Evolutionary conservation across 805 yeast genomes (phyloP).

Genomic region (Kregervanrija pseudodelftensis): DNA sequence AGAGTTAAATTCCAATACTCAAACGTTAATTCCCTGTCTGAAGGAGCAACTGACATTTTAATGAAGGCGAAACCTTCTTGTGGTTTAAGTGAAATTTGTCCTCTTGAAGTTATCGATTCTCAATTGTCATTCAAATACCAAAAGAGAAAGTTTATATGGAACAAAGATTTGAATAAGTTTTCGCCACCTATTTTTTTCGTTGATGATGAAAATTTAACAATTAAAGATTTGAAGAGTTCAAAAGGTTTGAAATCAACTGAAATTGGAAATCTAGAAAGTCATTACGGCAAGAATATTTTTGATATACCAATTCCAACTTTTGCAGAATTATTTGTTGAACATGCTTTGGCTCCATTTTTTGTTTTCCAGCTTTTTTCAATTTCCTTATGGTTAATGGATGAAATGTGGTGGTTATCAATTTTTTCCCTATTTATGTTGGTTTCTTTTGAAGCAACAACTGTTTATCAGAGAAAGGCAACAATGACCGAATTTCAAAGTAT

Average conservation of each 20-base stretch:
- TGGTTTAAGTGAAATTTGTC: constrained; percentile 78
- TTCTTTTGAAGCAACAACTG: constrained; percentile 89
- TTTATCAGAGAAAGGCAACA: constrained; percentile 90
- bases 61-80: constrained; percentile 78
- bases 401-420: constrained; percentile 90
- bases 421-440: constrained; percentile 89
- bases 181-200: constrained; percentile 77
- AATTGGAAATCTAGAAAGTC: constrained; percentile 37
- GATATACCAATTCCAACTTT: constrained; percentile 96
- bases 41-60: constrained; percentile 61
- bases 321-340: constrained; percentile 85
- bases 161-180: constrained; percentile 46
- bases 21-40: constrained; percentile 41
- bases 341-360: constrained; percentile 96
- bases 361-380: constrained; percentile 96
- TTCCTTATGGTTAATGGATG: constrained; percentile 93
- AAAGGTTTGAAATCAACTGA: constrained; percentile 28
- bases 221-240: constrained; percentile 46
- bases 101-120: constrained; percentile 47
- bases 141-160: constrained; percentile 80
- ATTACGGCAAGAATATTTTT: constrained; percentile 79
- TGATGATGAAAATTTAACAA: constrained; percentile 54
- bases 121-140: constrained; percentile 75
- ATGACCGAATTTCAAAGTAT: constrained; percentile 93
- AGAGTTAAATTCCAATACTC: constrained; percentile 63